These are phyloP conservation scores for Oligophagozyma castellii DNA, from an alignment of 1,139 yeast species.

Conservation along the genomic window DNA sequence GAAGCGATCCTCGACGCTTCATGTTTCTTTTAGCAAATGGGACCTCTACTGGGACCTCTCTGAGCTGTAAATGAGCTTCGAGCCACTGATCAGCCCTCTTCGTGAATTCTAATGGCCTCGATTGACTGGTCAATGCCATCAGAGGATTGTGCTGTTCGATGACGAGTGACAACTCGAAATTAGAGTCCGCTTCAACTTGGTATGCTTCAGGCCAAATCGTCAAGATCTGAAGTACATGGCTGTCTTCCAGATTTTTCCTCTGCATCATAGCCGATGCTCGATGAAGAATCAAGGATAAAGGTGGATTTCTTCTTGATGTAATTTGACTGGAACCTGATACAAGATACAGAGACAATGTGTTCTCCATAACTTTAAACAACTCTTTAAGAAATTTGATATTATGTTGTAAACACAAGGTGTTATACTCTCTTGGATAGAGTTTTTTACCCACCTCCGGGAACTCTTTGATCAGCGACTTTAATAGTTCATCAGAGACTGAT, in stretches of 20 bases:
- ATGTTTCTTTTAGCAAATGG: neutral
- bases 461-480: constrained; percentile 13
- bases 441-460: constrained; percentile 15
- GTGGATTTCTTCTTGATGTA: constrained; percentile 8
- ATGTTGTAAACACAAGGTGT: constrained; percentile 7
- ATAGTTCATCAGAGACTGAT: constrained; percentile 7
- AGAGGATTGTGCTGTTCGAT: constrained; percentile 11
- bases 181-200: constrained; percentile 11
- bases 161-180: constrained; percentile 13
- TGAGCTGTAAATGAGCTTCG: neutral
- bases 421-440: constrained; percentile 12
- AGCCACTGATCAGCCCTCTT: constrained; percentile 17
- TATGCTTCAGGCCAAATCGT: constrained; percentile 20
- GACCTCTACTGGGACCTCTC: neutral
- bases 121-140: constrained; percentile 11
- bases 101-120: constrained; percentile 16
- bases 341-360: constrained; percentile 17
- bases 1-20: neutral
- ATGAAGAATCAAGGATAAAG: constrained; percentile 15
- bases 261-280: constrained; percentile 20
- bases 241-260: constrained; percentile 12
- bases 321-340: constrained; percentile 10
- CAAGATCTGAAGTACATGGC: constrained; percentile 9
- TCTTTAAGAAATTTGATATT: constrained; percentile 11
- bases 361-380: constrained; percentile 16